Conservation (phyloP, 2,329 filamentous ascomycete genomes). For the Exophiala phaeomuriformis region DNA sequence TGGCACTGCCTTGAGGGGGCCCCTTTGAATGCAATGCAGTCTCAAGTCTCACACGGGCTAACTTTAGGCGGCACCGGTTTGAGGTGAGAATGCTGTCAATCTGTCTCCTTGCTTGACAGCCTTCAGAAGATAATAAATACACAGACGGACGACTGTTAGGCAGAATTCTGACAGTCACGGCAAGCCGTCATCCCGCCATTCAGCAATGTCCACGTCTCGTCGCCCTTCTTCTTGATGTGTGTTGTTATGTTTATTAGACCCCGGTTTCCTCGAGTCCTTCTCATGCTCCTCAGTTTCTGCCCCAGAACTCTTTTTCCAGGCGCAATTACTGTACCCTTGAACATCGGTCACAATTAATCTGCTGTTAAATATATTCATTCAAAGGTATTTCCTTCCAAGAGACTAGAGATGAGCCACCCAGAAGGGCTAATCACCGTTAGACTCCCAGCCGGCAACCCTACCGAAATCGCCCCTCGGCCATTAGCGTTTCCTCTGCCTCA, state of each 20-base stretch:
- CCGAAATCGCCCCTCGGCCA: too few species aligned
- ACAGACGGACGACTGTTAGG: slow-evolving; percentile 1
- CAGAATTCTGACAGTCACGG: not conserved
- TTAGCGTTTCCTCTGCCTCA: too few species aligned
- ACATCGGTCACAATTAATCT: too few species aligned
- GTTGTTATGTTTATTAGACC: not conserved
- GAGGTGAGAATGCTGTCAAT: not conserved
- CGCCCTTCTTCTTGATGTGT: not conserved
- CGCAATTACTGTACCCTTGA: too few species aligned
- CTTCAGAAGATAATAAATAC: slow-evolving; percentile 1
- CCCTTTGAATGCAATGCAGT: not conserved
- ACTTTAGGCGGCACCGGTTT: not conserved
- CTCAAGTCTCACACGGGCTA: not conserved
- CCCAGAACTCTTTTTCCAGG: too few species aligned
- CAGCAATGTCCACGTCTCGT: not conserved
- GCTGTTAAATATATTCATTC: too few species aligned
- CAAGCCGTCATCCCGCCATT: not conserved
- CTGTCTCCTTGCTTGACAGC: slow-evolving; percentile 2
- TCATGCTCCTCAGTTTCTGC: not conserved
- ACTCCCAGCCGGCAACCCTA: too few species aligned
- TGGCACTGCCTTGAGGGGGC: too few species aligned
- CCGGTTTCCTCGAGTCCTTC: not conserved
- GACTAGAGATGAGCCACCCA: too few species aligned
- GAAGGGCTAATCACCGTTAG: too few species aligned
- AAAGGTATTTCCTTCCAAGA: too few species aligned